Base-by-base conservation (phyloP, 177 flowering plant genomes). In the Vitis hybrid region DNA sequence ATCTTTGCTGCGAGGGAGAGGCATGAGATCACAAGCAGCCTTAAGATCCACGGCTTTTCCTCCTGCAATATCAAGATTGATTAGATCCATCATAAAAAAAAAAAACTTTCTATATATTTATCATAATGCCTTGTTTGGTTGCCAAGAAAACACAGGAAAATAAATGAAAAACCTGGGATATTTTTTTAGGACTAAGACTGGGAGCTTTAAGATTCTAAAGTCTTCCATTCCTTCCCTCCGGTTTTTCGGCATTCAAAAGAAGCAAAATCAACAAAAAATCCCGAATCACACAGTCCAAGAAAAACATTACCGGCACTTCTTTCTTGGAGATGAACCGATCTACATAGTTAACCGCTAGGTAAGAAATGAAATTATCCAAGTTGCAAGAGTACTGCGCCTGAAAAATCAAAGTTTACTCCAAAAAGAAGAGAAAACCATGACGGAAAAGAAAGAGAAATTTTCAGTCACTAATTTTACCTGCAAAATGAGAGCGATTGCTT, bases 1-100 rank as follows among this genome's bases (percentile, higher is more conserved):
- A 91, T 89, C 81, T 91, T 91, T 10, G 81, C 75, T 0, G 94
- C 90, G 0, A 91, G 80, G 49, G 93, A 85, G 31, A 82, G 15
- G 68, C 89, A 86, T 26, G 90, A 69, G 10, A 84, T 29, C 1
- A 75, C 81, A 1, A 88, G 69, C 2, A 91, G 86, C 66, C 69
- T 78, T 9, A 78, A 57, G 8, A 86, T 69, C 97, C 97, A 91
- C 2, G 88, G 90, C 66, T 82, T 86, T n/a, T 65, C 80, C 66
- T 74, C 74, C 97, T 90, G 78, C 78, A 83, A 66, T 11, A 53
- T 16, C 55, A 53, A 48, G 51, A 16, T 10, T n/a, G 51, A 64
- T 64, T 15, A 64, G 48, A n/a, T 2, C 51, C 11, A 26, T 16
- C 10, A 50, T 7, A 1, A 39, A 5, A 5, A 33, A 5, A 33